Evolutionary conservation across 169 alveolate species (phyloP), one percentile per base, ranked within the genome.

Genomic region (Plasmodium reichenowi): DNA sequence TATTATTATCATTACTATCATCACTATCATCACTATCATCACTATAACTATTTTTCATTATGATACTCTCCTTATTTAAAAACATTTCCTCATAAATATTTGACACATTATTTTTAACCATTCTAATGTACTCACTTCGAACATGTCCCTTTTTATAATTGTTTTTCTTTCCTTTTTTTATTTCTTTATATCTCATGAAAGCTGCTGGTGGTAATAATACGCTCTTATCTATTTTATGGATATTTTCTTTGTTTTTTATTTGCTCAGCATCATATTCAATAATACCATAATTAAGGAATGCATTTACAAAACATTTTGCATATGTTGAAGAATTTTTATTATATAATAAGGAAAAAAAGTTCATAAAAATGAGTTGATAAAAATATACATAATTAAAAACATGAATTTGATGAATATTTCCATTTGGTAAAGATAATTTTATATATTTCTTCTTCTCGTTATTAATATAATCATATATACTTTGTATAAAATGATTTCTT

Each of bases 321-420:
- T 86, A 72, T 58, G 87, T 47, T 5, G 24, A 20, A n/a, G 88
- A 86, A 72, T 86, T 86, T 86, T 86, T 86, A 58, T 86, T 86
- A 72, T 66, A 86, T 56, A 71, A 54, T 43, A 62, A 54, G 17
- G 92, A 71, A 52, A 86, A 45, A 63, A 86, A 86, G 50, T 86
- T 86, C 73, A 86, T 67, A 72, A 86, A 86, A 48, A 62, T 26
- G 45, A 86, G 74, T 45, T 45, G 29, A 73, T 71, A 86, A 67
- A 86, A 86, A 73, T 86, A 86, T 2, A 47, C 92, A 52, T 45
- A 86, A 45, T 86, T 60, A 64, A 62, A 59, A 86, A 86, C 60
- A 45, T 26, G 6, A 24, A 20, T 56, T 45, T 67, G 26, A 29
- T 0, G 0, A 29, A 17, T 38, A 66, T n/a, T 10, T n/a, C 56